Conservation (phyloP, 1,139 yeast genomes). For the Komagataea norvegica region DNA sequence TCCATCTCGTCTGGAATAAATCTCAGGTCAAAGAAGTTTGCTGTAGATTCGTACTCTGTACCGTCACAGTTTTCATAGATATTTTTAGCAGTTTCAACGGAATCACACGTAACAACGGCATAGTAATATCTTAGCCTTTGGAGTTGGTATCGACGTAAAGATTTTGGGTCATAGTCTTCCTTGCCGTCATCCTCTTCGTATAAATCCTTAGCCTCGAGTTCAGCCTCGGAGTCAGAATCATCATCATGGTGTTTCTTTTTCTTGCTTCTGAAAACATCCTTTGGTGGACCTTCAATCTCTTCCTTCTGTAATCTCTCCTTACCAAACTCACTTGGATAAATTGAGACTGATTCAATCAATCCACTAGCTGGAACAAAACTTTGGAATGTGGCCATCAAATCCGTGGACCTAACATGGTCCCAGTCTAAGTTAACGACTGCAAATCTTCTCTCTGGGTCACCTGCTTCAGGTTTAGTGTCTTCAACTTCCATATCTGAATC, state of each 20-base stretch:
- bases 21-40: slow-evolving; percentile 87
- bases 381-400: slow-evolving; percentile 82
- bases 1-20: slow-evolving; percentile 57
- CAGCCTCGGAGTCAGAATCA: slow-evolving; percentile 45
- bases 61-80: slow-evolving; percentile 91
- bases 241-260: slow-evolving; percentile 33
- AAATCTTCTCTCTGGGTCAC: slow-evolving; percentile 76
- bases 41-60: slow-evolving; percentile 92
- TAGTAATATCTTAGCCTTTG: slow-evolving; percentile 86
- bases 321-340: slow-evolving; percentile 94
- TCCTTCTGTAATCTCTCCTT: slow-evolving; percentile 89
- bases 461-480: slow-evolving; percentile 61
- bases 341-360: slow-evolving; percentile 58
- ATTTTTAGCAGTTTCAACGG: slow-evolving; percentile 61
- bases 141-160: slow-evolving; percentile 72
- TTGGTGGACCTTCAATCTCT: slow-evolving; percentile 90
- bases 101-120: slow-evolving; percentile 87
- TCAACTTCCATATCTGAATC: slow-evolving; percentile 37
- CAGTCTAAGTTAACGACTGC: slow-evolving; percentile 97
- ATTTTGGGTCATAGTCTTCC: slow-evolving; percentile 65
- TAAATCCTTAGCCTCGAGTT: slow-evolving; percentile 55
- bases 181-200: slow-evolving; percentile 71
- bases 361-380: slow-evolving; percentile 84
- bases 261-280: slow-evolving; percentile 60
- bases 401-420: slow-evolving; percentile 87